These are phyloP conservation scores for Taxillus chinensis DNA, from an alignment of 164 flowering plant genomes.

Conservation along the genomic window DNA sequence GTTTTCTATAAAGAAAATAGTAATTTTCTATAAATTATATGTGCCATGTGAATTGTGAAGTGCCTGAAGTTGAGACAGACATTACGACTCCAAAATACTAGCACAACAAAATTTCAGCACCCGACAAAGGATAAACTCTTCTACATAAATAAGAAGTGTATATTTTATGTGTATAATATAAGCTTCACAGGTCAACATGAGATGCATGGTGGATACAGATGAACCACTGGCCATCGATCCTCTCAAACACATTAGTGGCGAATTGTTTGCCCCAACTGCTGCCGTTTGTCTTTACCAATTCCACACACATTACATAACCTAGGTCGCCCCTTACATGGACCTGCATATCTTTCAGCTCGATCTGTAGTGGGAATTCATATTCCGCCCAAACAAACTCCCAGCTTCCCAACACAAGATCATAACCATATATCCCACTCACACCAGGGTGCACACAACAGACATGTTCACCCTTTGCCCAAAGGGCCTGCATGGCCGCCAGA, in stretches of 20 bases:
- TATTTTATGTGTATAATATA: too few species aligned
- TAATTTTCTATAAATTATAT: too few species aligned
- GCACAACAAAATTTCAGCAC: neutral
- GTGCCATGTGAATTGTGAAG: too few species aligned
- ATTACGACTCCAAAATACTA: too few species aligned
- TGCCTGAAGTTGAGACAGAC: too few species aligned
- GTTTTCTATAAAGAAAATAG: too few species aligned
- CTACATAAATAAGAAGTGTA: neutral
- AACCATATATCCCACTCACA: slow-evolving; percentile 59
- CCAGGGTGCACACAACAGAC: slow-evolving; percentile 77
- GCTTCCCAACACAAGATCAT: slow-evolving; percentile 78
- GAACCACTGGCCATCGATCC: slow-evolving; percentile 68
- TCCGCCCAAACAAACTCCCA: slow-evolving; percentile 88
- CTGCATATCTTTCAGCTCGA: slow-evolving; percentile 56
- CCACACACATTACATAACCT: slow-evolving; percentile 74
- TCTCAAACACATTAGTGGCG: slow-evolving; percentile 86
- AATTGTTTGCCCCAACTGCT: slow-evolving; percentile 90
- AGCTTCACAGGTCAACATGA: slow-evolving; percentile 33
- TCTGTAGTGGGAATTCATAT: slow-evolving; percentile 72
- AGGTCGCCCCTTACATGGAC: slow-evolving; percentile 75
- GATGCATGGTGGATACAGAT: slow-evolving; percentile 90
- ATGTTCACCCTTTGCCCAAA: slow-evolving; percentile 63
- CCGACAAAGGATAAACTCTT: neutral
- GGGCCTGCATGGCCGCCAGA: slow-evolving; percentile 52
- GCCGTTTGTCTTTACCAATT: slow-evolving; percentile 83